phyloP scores from a whole-genome alignment of 1,284 basidiomycete genomes.

The Agroathelia rolfsii region DNA sequence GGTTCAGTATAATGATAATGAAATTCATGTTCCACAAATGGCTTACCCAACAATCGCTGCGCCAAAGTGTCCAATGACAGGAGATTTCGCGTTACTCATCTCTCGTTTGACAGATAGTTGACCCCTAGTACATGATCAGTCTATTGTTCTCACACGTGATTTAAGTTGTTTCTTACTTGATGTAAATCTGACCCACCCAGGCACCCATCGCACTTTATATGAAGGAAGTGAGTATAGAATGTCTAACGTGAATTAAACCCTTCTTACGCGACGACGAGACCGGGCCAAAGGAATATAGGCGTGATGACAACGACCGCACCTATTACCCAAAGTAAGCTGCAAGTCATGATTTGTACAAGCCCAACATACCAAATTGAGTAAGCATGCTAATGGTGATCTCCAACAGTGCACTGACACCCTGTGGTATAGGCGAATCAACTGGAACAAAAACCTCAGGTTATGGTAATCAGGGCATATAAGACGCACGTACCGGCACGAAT shows the following conservation, averaged over 20 bases:
- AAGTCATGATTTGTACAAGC: too few species aligned
- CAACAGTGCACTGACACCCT: constrained; percentile 16
- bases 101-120: constrained; percentile 33
- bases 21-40: too few species aligned
- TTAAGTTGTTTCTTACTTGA: too few species aligned
- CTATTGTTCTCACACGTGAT: too few species aligned
- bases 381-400: constrained; percentile 18
- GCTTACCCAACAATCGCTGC: constrained; percentile 27
- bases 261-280: constrained; percentile 23
- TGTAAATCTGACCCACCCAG: constrained; percentile 33
- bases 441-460: constrained; percentile 17
- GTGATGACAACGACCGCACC: constrained; percentile 28
- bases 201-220: constrained; percentile 28
- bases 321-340: too few species aligned
- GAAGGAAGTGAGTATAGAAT: too few species aligned
- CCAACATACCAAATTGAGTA: constrained; percentile 27
- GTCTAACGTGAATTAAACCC: too few species aligned
- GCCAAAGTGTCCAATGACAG: constrained; percentile 29
- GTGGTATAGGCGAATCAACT: constrained; percentile 25
- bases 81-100: constrained; percentile 29
- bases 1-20: too few species aligned
- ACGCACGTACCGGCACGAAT: constrained; percentile 24
- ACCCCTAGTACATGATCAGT: constrained; percentile 17
- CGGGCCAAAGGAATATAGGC: constrained; percentile 17
- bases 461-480: constrained; percentile 12